Base-by-base conservation (phyloP, 2,329 filamentous ascomycete genomes). In the Aspergillus uvarum region DNA sequence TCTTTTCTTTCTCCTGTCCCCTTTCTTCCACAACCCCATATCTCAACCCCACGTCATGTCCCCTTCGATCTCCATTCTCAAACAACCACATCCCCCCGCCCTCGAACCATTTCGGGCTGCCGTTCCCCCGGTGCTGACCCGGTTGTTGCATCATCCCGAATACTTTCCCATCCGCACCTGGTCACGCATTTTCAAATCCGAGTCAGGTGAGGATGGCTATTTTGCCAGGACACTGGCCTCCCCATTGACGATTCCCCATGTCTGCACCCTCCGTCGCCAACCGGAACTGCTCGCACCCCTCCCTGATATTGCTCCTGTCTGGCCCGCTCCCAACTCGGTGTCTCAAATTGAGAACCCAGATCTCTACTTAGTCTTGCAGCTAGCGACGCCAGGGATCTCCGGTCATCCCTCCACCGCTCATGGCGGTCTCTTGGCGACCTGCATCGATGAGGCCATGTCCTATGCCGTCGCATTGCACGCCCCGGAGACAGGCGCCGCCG, bases 391-490 rank as follows among this genome's bases (percentile, higher is more conserved):
- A 7, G 61, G 61, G 12, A 42, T 63, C 1, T 63, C 55, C 8
- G 61, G 61, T 2, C 61, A 63, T 42, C 59, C 61, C 12, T 51
- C 50, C 7, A 63, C 56, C 3, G 61, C 56, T 21, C 61, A 63
- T 47, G 61, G 61, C 4, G 61, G 61, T 12, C 59, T 63, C 24
- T 47, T 63, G 53, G 61, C 61, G 5, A 63, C 61, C 7, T 50
- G 56, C 3, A 48, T 81, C 24, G 79, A 81, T 58, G 79, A 81
- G 66, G 71, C 75, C 24, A 79, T 80, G 76, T 78, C 76, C 1
- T 60, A 77, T 14, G 72, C 73, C 12, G 70, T 78, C 42, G 59
- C 63, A 6, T 47, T 67, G 32, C 60, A 62, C 57, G 59, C 63
- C 22, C 64, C 60, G 47, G 51, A 50, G 54, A 58, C 49, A 35